Conservation (phyloP, 148 eudicot species). For the Selenicereus undatus region DNA sequence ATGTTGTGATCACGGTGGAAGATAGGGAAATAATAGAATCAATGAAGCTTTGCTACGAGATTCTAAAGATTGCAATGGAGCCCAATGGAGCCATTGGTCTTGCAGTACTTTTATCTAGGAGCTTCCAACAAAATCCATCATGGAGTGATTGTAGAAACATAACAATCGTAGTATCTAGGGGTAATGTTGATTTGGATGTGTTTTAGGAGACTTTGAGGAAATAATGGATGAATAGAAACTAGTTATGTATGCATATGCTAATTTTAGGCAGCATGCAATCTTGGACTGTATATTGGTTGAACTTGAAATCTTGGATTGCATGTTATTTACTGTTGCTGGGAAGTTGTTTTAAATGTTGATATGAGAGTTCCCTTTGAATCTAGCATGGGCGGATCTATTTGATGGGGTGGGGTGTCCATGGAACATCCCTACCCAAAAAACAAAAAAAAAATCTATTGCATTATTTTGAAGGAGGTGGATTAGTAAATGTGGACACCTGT, state of each 20-base stretch:
- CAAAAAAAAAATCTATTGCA: no score
- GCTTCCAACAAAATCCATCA: constrained; percentile 52
- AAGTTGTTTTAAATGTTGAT: no score
- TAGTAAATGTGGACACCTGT: no score
- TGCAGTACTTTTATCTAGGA: constrained; percentile 72
- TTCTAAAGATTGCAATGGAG: constrained; percentile 86
- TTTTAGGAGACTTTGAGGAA: constrained; percentile 61
- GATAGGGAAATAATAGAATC: constrained; percentile 82
- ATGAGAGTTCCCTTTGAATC: no score
- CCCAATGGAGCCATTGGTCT: constrained; percentile 86
- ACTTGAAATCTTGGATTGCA: no score
- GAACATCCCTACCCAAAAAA: no score
- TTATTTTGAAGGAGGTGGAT: no score
- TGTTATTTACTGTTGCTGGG: no score
- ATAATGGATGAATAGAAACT: constrained; percentile 7
- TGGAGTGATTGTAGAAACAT: constrained; percentile 60
- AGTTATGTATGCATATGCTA: not conserved
- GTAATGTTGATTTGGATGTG: constrained; percentile 80
- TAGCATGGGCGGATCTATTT: no score
- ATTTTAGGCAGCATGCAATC: no score
- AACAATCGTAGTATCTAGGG: constrained; percentile 82
- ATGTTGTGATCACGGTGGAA: constrained; percentile 68
- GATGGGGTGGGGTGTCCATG: no score
- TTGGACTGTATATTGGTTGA: no score
- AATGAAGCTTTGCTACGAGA: constrained; percentile 74